These are phyloP conservation scores for Russula sp. DNA, from an alignment of 768 basidiomycete genomes.

Conservation along the genomic window DNA sequence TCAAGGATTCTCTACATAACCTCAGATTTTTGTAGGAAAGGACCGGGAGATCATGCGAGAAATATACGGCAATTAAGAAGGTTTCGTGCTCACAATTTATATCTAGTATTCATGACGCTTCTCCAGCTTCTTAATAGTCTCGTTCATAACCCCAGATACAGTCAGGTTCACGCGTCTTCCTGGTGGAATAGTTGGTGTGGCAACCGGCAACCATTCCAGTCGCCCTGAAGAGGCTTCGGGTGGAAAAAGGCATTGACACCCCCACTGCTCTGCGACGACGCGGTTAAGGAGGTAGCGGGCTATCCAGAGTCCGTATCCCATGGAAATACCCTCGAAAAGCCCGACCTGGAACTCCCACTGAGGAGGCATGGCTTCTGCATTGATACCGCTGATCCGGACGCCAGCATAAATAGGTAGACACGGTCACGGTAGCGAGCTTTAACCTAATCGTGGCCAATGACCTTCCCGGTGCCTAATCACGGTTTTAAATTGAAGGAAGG, in stretches of 20 bases:
- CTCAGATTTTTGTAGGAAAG: too few relatives aligned
- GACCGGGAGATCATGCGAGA: too few relatives aligned
- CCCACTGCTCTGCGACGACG: constrained; percentile 98
- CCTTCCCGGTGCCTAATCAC: constrained; percentile 84
- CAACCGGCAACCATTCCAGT: constrained; percentile 99
- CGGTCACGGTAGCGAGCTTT: constrained; percentile 99
- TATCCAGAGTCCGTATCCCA: constrained; percentile 99
- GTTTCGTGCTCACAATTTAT: too few relatives aligned
- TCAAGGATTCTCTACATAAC: too few relatives aligned
- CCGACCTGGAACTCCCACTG: constrained; percentile 99
- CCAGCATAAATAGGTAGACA: constrained; percentile 92
- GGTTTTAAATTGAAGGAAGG: constrained; percentile 9
- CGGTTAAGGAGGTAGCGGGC: constrained; percentile 94
- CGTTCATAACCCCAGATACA: constrained; percentile 91
- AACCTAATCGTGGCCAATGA: constrained; percentile 96
- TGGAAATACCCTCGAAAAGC: constrained; percentile 93
- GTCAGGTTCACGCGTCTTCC: constrained; percentile 89
- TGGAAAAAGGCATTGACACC: constrained; percentile 96
- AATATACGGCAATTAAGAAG: too few relatives aligned
- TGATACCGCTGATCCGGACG: constrained; percentile 98
- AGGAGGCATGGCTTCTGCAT: constrained; percentile 99
- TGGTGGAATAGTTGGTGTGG: constrained; percentile 97
- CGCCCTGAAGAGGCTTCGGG: constrained; percentile 94
- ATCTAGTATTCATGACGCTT: constrained; percentile 89
- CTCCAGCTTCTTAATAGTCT: constrained; percentile 88